phyloP scores from a whole-genome alignment of 2,329 filamentous ascomycete species.

The Dactylonectria macrodidyma region DNA sequence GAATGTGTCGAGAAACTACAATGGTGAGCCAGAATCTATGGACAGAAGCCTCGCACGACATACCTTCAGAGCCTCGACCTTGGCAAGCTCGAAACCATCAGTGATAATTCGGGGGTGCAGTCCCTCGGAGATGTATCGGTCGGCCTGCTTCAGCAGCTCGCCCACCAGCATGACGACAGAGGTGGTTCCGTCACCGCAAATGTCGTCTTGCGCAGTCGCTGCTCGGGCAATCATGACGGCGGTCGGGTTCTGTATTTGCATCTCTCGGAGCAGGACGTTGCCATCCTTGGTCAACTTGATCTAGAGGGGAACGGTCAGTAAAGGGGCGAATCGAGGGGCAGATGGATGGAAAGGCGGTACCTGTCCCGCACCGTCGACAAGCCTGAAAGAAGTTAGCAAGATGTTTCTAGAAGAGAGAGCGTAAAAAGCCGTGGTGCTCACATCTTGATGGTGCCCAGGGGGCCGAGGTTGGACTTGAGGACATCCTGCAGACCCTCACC shows the following conservation, averaged over 20 bases:
- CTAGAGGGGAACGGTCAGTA: conserved; percentile 61
- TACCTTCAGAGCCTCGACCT: conserved; percentile 91
- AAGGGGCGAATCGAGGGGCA: conserved; percentile 48
- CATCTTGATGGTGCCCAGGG: conserved; percentile 97
- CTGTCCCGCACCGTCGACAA: conserved; percentile 79
- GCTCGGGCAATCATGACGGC: conserved; percentile 88
- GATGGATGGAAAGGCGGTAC: conserved; percentile 59
- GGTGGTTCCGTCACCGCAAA: conserved; percentile 97
- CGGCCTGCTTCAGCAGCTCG: conserved; percentile 97
- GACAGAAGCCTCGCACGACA: conserved; percentile 21
- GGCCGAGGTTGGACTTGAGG: conserved; percentile 95
- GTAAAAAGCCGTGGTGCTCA: conserved; percentile 53
- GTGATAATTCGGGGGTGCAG: conserved; percentile 97
- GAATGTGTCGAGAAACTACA: conserved; percentile 91
- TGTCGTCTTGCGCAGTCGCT: conserved; percentile 98
- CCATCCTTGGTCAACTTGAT: conserved; percentile 99
- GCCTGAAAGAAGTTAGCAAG: conserved; percentile 61
- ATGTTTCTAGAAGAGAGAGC: conserved; percentile 9
- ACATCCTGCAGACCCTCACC: conserved; percentile 96
- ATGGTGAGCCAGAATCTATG: conserved; percentile 26
- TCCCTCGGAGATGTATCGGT: conserved; percentile 96
- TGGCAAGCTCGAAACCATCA: conserved; percentile 97
- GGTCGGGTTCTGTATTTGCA: conserved; percentile 99
- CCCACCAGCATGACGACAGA: conserved; percentile 96
- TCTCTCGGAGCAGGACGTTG: conserved; percentile 84